Evolutionary conservation across 2,329 filamentous ascomycete species (phyloP), one percentile per base, ranked within the genome.

Genomic region (Chalaropsis ovoidea): DNA sequence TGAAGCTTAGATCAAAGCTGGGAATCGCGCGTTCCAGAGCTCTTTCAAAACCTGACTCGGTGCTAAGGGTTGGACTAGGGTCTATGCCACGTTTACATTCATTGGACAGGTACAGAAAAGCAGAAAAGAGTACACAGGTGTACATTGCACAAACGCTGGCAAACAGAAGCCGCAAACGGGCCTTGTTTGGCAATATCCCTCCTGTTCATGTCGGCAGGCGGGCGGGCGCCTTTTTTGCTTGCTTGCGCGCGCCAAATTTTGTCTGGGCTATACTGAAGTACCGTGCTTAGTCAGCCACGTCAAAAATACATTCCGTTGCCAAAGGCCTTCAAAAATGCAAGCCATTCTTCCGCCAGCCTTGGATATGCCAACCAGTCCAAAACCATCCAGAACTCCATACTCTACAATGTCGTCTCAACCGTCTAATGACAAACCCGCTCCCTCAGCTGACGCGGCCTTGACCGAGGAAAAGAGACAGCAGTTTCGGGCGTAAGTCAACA

Each of bases 401-500:
- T 39, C 27, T 39, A 61, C 24, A 19, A 67, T 67, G 65, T 52
- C 65, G 1, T 65, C 66, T 6, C 45, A 64, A 62, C 56, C 63
- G n/a, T 42, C 58, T 15, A 45, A 62, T 31, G 66, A 67, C 13
- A 60, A 65, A n/a, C 47, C 63, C 11, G 42, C 61, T 3, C 24
- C 63, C 22, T 49, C 22, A 2, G 31, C 61, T 13, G 66, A 65
- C 1, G 61, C 64, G 15, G 45, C 42, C 10, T 19, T 58, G 31
- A 61, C 24, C 10, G 61, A 65, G 13, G 64, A 68, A 43, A 68
- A 68, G 54, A 65, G 63, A 24, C 49, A 62, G 22, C 56, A 68
- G 61, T 68, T 61, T 35, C 67, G 63, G 49, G 67, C 63, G 67
- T 68, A 65, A 45, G 67, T 68, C 56, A 31, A n/a, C n/a, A n/a